A percentile compares a stretch with the other conserved stretches of the same genome.
Evolutionary conservation across 768 basidiomycete species (phyloP).

Genomic region (Tubosaeta sp.): DNA sequence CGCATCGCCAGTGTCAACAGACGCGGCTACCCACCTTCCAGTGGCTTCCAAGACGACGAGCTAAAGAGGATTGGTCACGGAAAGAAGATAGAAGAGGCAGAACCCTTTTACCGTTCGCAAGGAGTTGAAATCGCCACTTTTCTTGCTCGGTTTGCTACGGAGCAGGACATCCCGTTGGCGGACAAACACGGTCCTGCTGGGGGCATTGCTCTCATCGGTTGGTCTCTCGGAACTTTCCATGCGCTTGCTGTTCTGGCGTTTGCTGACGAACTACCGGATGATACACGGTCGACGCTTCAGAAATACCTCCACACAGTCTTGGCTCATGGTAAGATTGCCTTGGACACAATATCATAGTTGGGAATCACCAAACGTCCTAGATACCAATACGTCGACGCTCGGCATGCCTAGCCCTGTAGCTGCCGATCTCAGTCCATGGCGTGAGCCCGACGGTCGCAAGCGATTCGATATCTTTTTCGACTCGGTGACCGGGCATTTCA

Average conservation of each 20-base stretch:
- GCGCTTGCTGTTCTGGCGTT: constrained; percentile 11
- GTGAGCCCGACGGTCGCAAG: constrained; percentile 2
- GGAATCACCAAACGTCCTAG: background rate
- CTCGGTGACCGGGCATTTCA: constrained; percentile 12
- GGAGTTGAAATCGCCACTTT: constrained; percentile 18
- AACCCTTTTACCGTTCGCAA: constrained; percentile 11
- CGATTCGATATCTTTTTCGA: constrained; percentile 15
- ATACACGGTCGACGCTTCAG: constrained; percentile 3
- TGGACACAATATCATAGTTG: background rate
- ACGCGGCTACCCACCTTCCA: constrained; percentile 26
- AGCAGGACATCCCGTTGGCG: constrained; percentile 11
- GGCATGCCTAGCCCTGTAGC: constrained; percentile 6
- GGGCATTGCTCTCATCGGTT: constrained; percentile 17
- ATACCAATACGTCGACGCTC: background rate
- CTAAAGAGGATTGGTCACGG: constrained; percentile 4
- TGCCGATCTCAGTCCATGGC: background rate
- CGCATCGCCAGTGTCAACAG: constrained; percentile 23
- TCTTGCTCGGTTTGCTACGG: constrained; percentile 11
- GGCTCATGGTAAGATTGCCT: constrained; percentile 9
- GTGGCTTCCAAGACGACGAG: constrained; percentile 16
- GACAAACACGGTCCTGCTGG: background rate
- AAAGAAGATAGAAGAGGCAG: constrained; percentile 15
- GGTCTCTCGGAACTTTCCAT: constrained; percentile 19
- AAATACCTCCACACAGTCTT: constrained; percentile 20
- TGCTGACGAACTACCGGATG: constrained; percentile 8